These are phyloP conservation scores for Phytophthora sp. DNA, from an alignment of 352 stramenopile genomes.

Conservation along the genomic window DNA sequence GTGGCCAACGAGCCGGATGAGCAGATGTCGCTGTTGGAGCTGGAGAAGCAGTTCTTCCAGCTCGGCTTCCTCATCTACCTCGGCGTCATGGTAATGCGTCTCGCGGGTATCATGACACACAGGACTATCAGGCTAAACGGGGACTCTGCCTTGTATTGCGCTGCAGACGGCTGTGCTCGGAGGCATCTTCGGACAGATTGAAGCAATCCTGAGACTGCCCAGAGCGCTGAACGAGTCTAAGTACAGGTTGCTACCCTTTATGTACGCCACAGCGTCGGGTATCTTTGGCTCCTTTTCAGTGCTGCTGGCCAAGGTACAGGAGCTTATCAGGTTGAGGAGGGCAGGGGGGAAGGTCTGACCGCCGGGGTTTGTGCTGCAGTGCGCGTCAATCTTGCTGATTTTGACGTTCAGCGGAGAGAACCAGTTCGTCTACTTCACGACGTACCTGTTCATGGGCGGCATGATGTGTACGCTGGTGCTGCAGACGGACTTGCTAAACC, in stretches of 20 bases:
- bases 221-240: slow-evolving; percentile 60
- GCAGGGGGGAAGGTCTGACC: too few species aligned
- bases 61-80: slow-evolving; percentile 82
- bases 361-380: slow-evolving; percentile 36
- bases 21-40: slow-evolving; percentile 77
- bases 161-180: slow-evolving; percentile 62
- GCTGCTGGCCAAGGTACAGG: slow-evolving; percentile 74
- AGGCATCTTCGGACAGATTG: slow-evolving; percentile 77
- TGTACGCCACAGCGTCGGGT: slow-evolving; percentile 82
- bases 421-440: slow-evolving; percentile 87
- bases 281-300: slow-evolving; percentile 89
- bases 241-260: slow-evolving; percentile 72
- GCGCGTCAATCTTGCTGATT: slow-evolving; percentile 82
- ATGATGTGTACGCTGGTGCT: slow-evolving; percentile 85
- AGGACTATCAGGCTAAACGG: slow-evolving; percentile 11
- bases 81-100: slow-evolving; percentile 74
- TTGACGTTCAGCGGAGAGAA: slow-evolving; percentile 80
- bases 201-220: slow-evolving; percentile 62
- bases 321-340: neutral
- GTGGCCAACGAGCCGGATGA: slow-evolving; percentile 83
- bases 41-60: slow-evolving; percentile 84
- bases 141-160: neutral
- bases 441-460: slow-evolving; percentile 82
- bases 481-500: slow-evolving; percentile 86
- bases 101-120: slow-evolving; percentile 2